Evolutionary conservation across 345 rosid species (phyloP).

Genomic region (Gossypium longicalyx): DNA sequence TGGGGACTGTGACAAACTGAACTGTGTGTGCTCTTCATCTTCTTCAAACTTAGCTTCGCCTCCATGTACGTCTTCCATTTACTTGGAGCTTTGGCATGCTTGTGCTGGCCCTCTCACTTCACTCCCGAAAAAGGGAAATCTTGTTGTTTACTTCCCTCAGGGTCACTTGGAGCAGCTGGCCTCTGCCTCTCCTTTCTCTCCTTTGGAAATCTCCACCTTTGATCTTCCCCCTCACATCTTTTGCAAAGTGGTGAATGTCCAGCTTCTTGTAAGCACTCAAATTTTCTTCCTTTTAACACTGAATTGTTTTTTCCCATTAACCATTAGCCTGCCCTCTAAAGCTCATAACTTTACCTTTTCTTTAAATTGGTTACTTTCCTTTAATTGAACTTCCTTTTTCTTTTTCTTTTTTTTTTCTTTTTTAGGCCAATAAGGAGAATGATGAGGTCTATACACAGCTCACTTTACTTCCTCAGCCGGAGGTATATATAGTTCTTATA

Average conservation of each 20-base stretch:
- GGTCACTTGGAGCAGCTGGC: conserved; percentile 82
- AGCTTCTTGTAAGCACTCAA: conserved; percentile 68
- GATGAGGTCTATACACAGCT: conserved; percentile 97
- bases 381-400: conserved; percentile 12
- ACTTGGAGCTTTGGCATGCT: conserved; percentile 98
- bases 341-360: conserved; percentile 14
- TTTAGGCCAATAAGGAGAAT: conserved; percentile 83
- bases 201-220: conserved; percentile 36
- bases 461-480: conserved; percentile 66
- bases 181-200: conserved; percentile 56
- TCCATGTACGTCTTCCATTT: conserved; percentile 39
- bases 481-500: conserved; percentile 59
- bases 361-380: conserved; percentile 12
- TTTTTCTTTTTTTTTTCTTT: not conserved
- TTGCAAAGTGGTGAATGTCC: conserved; percentile 88
- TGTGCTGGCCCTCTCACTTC: conserved; percentile 96
- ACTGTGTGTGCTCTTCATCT: conserved; percentile 46
- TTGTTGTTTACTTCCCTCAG: conserved; percentile 87
- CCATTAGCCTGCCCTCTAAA: not conserved
- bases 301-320: conserved; percentile 2
- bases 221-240: conserved; percentile 73
- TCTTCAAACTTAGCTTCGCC: conserved; percentile 50
- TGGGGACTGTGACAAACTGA: conserved; percentile 36
- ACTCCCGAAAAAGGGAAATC: conserved; percentile 71
- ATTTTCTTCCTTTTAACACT: not conserved